Evolutionary conservation across 345 rosid genomes (phyloP).

Genomic region (Isatis tinctoria): DNA sequence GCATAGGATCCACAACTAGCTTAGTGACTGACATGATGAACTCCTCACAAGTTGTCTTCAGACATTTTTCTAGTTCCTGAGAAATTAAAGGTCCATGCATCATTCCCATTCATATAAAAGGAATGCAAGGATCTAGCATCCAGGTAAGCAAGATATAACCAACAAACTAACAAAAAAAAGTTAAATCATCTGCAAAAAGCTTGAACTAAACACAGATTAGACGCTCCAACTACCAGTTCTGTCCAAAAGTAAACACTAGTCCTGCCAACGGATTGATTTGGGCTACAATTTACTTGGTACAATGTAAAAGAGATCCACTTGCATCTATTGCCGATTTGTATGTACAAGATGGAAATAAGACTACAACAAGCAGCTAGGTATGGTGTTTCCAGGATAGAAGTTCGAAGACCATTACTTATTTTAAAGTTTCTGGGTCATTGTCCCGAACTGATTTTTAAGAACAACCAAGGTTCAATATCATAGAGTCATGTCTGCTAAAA

Average conservation of each 20-base stretch:
- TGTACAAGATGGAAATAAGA: not conserved
- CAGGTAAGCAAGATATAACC: not conserved
- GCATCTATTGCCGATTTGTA: not conserved
- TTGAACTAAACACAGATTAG: not conserved
- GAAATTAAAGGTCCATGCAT: conserved; percentile 16
- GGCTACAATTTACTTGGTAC: not conserved
- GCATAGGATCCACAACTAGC: conserved; percentile 97
- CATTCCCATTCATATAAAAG: conserved; percentile 9
- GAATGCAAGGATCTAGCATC: not conserved
- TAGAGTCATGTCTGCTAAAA: not conserved
- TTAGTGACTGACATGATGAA: conserved; percentile 96
- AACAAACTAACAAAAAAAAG: not conserved
- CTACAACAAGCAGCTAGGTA: not conserved
- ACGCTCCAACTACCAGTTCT: not conserved
- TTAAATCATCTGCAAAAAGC: not conserved
- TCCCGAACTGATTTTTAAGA: not conserved
- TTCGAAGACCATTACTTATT: not conserved
- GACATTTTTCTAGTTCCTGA: conserved; percentile 94
- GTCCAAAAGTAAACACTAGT: not conserved
- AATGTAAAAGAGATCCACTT: not conserved
- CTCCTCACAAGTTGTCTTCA: conserved; percentile 96
- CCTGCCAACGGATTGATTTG: not conserved
- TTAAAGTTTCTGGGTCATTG: not conserved
- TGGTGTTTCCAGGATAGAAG: not conserved
- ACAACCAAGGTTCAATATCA: not conserved